These are phyloP conservation scores for Penicillium roqueforti DNA, from an alignment of 495 filamentous ascomycete genomes.

Conservation along the genomic window DNA sequence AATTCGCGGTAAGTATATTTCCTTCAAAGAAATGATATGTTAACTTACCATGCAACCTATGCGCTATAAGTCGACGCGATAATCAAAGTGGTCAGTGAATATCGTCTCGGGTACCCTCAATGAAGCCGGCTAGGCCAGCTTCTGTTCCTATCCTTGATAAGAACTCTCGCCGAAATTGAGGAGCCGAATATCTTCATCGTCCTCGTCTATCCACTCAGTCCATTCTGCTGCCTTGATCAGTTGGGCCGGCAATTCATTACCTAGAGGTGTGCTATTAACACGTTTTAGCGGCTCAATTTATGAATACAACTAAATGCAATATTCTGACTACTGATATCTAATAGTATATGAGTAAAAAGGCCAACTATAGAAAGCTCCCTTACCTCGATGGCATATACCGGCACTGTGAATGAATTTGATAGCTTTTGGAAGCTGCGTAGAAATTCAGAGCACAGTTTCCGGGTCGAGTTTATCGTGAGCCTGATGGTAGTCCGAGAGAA, in stretches of 20 bases:
- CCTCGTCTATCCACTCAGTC: constrained; percentile 35
- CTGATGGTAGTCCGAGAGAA: constrained; percentile 21
- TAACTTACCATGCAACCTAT: constrained; percentile 32
- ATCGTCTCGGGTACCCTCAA: constrained; percentile 39
- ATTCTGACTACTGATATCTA: constrained; percentile 20
- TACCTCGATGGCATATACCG: constrained; percentile 32
- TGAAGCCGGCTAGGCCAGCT: constrained; percentile 29
- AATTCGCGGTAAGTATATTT: constrained; percentile 8
- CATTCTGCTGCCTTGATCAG: constrained; percentile 33
- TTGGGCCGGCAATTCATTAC: constrained; percentile 26
- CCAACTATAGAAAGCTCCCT: background rate
- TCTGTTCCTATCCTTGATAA: constrained; percentile 21
- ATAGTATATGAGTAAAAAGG: constrained; percentile 9
- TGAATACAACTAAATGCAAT: constrained; percentile 17
- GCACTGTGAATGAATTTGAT: constrained; percentile 29
- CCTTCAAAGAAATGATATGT: constrained; percentile 9
- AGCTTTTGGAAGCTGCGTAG: constrained; percentile 26
- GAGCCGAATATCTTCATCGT: constrained; percentile 36
- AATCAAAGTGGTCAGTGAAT: constrained; percentile 35
- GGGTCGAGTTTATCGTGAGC: constrained; percentile 15
- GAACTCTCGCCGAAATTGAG: constrained; percentile 40
- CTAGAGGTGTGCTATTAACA: constrained; percentile 26
- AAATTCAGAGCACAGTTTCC: constrained; percentile 23
- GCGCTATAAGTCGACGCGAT: constrained; percentile 39
- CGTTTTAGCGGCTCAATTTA: constrained; percentile 23